Evolutionary conservation across 2,329 filamentous ascomycete species (phyloP).

Genomic region (Pseudogymnoascus sp.): DNA sequence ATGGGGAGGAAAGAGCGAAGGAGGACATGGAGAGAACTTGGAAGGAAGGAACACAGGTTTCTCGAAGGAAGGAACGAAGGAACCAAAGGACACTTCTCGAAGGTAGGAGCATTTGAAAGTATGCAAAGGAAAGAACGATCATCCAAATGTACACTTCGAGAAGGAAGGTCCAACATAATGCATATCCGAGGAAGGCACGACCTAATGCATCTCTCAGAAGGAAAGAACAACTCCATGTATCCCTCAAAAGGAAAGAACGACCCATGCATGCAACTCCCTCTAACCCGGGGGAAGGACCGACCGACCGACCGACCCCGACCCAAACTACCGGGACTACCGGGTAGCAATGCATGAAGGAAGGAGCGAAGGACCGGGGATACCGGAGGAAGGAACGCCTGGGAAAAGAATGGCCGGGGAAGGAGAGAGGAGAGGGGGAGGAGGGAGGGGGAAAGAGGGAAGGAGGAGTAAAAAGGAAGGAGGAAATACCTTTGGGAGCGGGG

Average conservation of each 20-base stretch:
- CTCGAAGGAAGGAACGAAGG: not conserved
- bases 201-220: not conserved
- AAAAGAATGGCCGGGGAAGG: slow-evolving; percentile 30
- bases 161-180: not conserved
- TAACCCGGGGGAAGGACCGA: too few relatives aligned
- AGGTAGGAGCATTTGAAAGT: not conserved
- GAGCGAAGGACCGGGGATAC: slow-evolving; percentile 30
- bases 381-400: slow-evolving; percentile 34
- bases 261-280: not conserved
- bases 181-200: too few relatives aligned
- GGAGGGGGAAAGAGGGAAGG: slow-evolving; percentile 39
- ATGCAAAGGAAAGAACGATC: not conserved
- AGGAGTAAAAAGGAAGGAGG: slow-evolving; percentile 43
- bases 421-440: slow-evolving; percentile 39
- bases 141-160: not conserved
- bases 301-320: not conserved
- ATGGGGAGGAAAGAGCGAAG: not conserved
- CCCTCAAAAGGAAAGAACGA: not conserved
- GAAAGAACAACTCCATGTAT: too few relatives aligned
- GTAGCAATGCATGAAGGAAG: slow-evolving; percentile 25
- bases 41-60: too few relatives aligned
- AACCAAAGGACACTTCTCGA: not conserved
- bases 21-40: too few relatives aligned
- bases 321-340: not conserved
- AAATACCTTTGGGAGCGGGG: slow-evolving; percentile 31